Conservation (phyloP, 495 filamentous ascomycete species). For the Aspergillus avenaceus region DNA sequence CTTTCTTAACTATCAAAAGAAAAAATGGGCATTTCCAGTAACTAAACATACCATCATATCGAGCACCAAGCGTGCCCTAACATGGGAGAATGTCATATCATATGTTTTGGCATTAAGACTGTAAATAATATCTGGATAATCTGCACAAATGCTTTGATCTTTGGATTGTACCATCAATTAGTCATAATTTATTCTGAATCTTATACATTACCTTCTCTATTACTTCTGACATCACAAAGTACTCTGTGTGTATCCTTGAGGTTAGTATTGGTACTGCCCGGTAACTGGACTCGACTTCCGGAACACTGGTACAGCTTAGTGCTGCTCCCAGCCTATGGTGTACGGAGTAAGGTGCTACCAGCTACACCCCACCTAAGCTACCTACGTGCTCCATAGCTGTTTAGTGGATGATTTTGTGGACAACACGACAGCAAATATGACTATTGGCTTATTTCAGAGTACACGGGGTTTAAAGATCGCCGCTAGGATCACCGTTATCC, state of each 20-base stretch:
- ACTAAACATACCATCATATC: neutral
- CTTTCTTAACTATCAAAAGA: too few relatives aligned
- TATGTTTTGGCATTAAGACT: too few relatives aligned
- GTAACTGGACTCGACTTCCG: constrained; percentile 12
- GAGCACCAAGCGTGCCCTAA: neutral
- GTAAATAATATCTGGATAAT: too few relatives aligned
- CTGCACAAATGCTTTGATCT: too few relatives aligned
- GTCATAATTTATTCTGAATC: too few relatives aligned
- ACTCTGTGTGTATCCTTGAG: too few relatives aligned
- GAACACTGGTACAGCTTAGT: too few relatives aligned
- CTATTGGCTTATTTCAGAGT: constrained; percentile 11
- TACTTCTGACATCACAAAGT: too few relatives aligned
- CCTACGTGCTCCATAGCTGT: constrained; percentile 14
- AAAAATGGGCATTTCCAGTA: neutral
- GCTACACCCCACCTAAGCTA: constrained; percentile 15
- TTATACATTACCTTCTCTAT: too few relatives aligned
- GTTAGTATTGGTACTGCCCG: neutral
- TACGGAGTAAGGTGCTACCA: too few relatives aligned
- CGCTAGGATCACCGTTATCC: constrained; percentile 32
- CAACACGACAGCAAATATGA: constrained; percentile 9
- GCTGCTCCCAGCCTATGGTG: constrained; percentile 8
- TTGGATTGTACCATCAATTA: neutral
- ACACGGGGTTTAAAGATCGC: constrained; percentile 29
- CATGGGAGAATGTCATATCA: neutral
- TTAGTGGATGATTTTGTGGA: constrained; percentile 5